Percentiles rank a stretch among this genome's conserved stretches.
These are phyloP conservation scores for Brasenia schreberi DNA, from an alignment of 164 flowering plant genomes.

Conservation along the genomic window DNA sequence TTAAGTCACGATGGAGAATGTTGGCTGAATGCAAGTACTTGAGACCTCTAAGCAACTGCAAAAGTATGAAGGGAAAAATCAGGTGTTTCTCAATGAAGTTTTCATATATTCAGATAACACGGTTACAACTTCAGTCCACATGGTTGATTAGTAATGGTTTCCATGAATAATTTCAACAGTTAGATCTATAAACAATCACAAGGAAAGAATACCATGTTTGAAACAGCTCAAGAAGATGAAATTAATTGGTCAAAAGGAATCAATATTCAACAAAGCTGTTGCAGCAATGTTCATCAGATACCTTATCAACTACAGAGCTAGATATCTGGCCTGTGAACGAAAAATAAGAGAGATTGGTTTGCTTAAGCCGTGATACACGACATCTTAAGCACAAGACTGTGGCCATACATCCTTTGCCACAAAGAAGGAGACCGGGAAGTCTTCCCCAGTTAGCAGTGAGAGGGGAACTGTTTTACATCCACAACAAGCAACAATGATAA, in stretches of 20 bases:
- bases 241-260: not conserved
- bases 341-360: too few species aligned
- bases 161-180: not conserved
- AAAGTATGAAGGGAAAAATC: not conserved
- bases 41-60: constrained; percentile 77
- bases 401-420: too few species aligned
- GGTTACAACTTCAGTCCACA: not conserved
- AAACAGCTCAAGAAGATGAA: not conserved
- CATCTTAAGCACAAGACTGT: too few species aligned
- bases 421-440: too few species aligned
- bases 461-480: too few species aligned
- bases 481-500: too few species aligned
- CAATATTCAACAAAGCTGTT: too few species aligned
- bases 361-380: too few species aligned
- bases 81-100: not conserved
- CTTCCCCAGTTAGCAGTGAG: too few species aligned
- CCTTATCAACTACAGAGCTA: too few species aligned
- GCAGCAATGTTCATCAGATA: too few species aligned
- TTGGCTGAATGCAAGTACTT: constrained; percentile 92
- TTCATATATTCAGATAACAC: not conserved
- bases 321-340: too few species aligned
- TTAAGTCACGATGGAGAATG: constrained; percentile 88
- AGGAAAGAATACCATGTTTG: not conserved
- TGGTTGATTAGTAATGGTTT: not conserved
- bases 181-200: not conserved